Conservation (phyloP, 2,329 filamentous ascomycete species). For the Alternaria burnsii region DNA sequence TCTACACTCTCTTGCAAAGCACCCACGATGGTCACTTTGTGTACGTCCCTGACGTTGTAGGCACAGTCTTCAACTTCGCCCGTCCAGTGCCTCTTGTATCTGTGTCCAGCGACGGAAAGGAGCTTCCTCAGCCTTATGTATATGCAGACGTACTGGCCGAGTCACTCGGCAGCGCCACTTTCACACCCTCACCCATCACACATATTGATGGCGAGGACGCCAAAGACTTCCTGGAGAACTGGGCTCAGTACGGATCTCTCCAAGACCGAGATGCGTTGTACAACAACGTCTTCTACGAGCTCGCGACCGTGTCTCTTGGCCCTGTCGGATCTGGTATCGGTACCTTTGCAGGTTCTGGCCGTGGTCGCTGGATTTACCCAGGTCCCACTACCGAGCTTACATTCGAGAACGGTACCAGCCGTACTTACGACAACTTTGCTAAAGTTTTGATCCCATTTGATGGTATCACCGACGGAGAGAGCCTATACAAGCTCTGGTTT, state of each 20-base stretch:
- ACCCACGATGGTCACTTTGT: slow-evolving; percentile 73
- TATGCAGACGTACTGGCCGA: slow-evolving; percentile 58
- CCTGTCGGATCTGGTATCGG: slow-evolving; percentile 52
- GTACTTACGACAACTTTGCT: slow-evolving; percentile 55
- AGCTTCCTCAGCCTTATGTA: slow-evolving; percentile 65
- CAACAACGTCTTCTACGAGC: slow-evolving; percentile 59
- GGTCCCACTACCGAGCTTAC: slow-evolving; percentile 54
- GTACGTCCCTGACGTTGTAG: slow-evolving; percentile 63
- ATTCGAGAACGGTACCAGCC: slow-evolving; percentile 56
- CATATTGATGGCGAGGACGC: slow-evolving; percentile 67
- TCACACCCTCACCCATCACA: slow-evolving; percentile 59
- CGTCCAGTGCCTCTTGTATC: slow-evolving; percentile 64
- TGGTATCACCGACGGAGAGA: slow-evolving; percentile 54
- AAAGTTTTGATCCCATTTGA: slow-evolving; percentile 52
- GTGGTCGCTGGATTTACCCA: slow-evolving; percentile 55
- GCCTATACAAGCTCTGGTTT: slow-evolving; percentile 52
- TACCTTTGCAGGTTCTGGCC: slow-evolving; percentile 56
- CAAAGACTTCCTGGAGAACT: slow-evolving; percentile 58
- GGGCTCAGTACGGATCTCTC: slow-evolving; percentile 57
- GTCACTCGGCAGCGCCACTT: slow-evolving; percentile 52
- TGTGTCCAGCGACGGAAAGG: slow-evolving; percentile 62
- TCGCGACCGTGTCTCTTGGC: slow-evolving; percentile 55
- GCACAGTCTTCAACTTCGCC: slow-evolving; percentile 60
- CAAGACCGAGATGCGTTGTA: slow-evolving; percentile 68
- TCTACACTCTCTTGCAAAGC: slow-evolving; percentile 56